These are phyloP conservation scores for Candida dendrica DNA, from an alignment of 805 yeast genomes.

Conservation along the genomic window DNA sequence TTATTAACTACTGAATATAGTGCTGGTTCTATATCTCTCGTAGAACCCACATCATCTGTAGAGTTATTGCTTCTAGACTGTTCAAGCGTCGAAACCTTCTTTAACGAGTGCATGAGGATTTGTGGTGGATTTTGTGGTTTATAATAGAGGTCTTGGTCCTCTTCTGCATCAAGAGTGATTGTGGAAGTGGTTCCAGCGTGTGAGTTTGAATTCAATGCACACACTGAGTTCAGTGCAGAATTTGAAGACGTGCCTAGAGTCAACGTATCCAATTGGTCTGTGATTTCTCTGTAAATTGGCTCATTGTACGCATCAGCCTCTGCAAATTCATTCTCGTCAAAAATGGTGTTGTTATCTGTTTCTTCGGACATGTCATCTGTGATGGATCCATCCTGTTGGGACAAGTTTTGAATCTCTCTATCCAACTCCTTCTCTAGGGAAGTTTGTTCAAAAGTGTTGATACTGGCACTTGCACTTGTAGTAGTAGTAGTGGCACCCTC, in stretches of 20 bases:
- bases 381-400: not conserved
- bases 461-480: too few species aligned
- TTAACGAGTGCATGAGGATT: not conserved
- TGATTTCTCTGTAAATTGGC: constrained; percentile 12
- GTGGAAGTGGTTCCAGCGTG: not conserved
- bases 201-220: not conserved
- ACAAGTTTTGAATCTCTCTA: not conserved
- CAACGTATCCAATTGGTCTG: constrained; percentile 12
- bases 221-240: not conserved
- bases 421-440: not conserved
- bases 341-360: constrained; percentile 1
- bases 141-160: too few species aligned
- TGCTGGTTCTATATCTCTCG: too few species aligned
- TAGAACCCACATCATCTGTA: too few species aligned
- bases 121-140: not conserved
- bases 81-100: not conserved
- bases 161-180: too few species aligned
- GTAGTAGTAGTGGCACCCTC: too few species aligned
- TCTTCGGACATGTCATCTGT: not conserved
- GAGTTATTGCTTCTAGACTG: not conserved
- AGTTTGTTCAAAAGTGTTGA: not conserved
- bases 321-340: not conserved
- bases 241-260: not conserved
- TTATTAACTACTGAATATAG: too few species aligned
- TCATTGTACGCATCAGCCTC: constrained; percentile 2